phyloP scores from a whole-genome alignment of 2,329 filamentous ascomycete genomes.

The Botrytis aclada region DNA sequence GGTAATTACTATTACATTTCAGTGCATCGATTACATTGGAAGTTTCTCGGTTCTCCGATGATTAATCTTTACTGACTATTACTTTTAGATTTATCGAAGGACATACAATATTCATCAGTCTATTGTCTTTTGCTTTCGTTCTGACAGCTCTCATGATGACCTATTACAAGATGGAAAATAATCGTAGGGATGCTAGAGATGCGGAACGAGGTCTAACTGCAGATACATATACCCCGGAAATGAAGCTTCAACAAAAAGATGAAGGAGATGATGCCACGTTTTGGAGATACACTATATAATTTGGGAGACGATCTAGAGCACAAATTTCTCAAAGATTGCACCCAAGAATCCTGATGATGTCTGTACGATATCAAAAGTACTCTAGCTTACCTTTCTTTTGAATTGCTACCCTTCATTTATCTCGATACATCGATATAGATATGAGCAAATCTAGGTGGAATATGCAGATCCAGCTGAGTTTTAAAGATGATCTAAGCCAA shows the following conservation, averaged over 20 bases:
- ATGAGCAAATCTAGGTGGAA: background rate
- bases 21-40: background rate
- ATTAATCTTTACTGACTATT: background rate
- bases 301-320: background rate
- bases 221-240: constrained; percentile 51
- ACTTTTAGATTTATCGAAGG: constrained; percentile 43
- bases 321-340: background rate
- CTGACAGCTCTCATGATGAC: constrained; percentile 55
- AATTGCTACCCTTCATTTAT: background rate
- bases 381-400: background rate
- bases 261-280: constrained; percentile 56
- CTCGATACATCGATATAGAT: background rate
- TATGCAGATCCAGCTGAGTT: background rate
- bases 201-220: constrained; percentile 44
- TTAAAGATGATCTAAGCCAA: background rate
- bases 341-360: background rate
- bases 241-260: constrained; percentile 51
- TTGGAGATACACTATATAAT: constrained; percentile 52
- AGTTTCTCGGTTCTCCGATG: background rate
- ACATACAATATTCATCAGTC: constrained; percentile 45
- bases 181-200: constrained; percentile 45
- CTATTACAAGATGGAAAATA: constrained; percentile 56
- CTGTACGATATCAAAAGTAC: background rate
- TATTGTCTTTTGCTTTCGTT: constrained; percentile 46
- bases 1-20: constrained; percentile 35